phyloP scores from a whole-genome alignment of 2,329 filamentous ascomycete species.

The Chaetothyriales sp. region DNA sequence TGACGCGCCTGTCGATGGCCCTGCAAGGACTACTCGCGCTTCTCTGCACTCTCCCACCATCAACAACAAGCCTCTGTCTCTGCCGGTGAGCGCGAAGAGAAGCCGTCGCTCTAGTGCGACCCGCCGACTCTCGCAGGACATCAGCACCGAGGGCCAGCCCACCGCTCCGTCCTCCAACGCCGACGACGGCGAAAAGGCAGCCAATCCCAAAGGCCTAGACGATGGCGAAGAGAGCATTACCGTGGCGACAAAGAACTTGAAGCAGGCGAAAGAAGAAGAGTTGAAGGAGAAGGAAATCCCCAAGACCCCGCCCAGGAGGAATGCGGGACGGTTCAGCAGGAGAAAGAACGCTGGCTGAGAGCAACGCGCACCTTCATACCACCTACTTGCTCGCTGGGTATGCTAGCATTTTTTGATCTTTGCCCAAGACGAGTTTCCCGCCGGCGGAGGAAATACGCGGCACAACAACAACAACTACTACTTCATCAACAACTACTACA shows the following conservation, averaged over 20 bases:
- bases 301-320: neutral
- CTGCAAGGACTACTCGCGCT: neutral
- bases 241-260: neutral
- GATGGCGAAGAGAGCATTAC: conserved; percentile 1
- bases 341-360: neutral
- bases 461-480: too few relatives aligned
- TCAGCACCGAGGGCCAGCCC: neutral
- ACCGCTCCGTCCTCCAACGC: neutral
- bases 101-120: conserved; percentile 9
- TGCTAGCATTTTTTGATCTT: too few relatives aligned
- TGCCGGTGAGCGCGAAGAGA: conserved; percentile 8
- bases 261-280: neutral
- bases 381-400: too few relatives aligned
- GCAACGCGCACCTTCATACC: too few relatives aligned
- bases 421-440: too few relatives aligned
- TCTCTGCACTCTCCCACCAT: conserved; percentile 9
- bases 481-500: too few relatives aligned
- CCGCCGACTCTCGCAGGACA: conserved; percentile 1
- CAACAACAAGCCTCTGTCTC: conserved; percentile 6
- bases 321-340: neutral
- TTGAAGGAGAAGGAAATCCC: neutral
- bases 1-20: neutral
- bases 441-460: too few relatives aligned
- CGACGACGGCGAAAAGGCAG: neutral
- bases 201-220: neutral